Conservation (phyloP, 2,329 filamentous ascomycete genomes). For the Macroventuria anomochaeta region DNA sequence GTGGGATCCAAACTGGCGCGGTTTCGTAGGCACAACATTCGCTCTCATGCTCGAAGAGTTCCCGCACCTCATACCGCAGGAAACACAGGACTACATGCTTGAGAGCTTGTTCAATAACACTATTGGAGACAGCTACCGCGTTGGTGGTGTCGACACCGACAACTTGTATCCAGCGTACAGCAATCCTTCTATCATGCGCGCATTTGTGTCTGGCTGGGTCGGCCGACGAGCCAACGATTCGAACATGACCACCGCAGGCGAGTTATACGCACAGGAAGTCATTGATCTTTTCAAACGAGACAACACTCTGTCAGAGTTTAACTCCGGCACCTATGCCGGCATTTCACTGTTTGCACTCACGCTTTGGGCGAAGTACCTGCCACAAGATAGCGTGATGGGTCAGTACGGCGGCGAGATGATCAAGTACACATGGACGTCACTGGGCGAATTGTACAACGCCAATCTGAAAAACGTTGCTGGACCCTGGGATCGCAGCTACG, state of each 20-base stretch:
- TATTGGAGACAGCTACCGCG: conserved; percentile 66
- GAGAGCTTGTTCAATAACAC: conserved; percentile 63
- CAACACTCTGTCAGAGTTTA: conserved; percentile 68
- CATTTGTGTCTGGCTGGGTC: conserved; percentile 65
- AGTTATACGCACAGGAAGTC: conserved; percentile 62
- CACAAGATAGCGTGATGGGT: conserved; percentile 60
- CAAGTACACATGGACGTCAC: conserved; percentile 59
- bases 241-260: conserved; percentile 66
- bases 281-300: conserved; percentile 63
- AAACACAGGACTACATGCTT: conserved; percentile 55
- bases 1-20: conserved; percentile 71
- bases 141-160: conserved; percentile 65
- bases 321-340: conserved; percentile 68
- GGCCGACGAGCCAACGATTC: conserved; percentile 60
- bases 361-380: conserved; percentile 66
- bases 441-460: conserved; percentile 63
- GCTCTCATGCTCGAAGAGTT: conserved; percentile 67
- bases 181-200: conserved; percentile 68
- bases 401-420: conserved; percentile 61
- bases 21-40: conserved; percentile 66
- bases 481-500: conserved; percentile 69
- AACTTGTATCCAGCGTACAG: conserved; percentile 69
- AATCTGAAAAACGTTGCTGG: conserved; percentile 67
- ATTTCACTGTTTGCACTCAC: conserved; percentile 66
- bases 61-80: conserved; percentile 52